A percentile compares a stretch with the other conserved stretches of the same genome.
Conservation (phyloP, 768 basidiomycete genomes). For the Rubroboletus pulcherrimus region DNA sequence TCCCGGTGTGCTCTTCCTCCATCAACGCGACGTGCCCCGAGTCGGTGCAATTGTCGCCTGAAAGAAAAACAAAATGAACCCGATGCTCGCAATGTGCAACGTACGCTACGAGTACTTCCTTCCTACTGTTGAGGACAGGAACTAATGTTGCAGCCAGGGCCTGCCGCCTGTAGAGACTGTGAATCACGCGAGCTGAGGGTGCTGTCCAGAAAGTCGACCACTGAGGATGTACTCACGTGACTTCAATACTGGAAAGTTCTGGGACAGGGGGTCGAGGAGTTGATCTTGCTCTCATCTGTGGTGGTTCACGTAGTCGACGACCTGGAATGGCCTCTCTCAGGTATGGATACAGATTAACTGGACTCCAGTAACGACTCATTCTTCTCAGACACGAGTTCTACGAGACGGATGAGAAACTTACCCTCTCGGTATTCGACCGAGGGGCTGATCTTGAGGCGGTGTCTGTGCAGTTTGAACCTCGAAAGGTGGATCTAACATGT, state of each 20-base stretch:
- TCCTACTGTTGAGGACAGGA: constrained; percentile 44
- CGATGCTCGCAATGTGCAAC: constrained; percentile 50
- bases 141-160: constrained; percentile 41
- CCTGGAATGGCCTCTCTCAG: constrained; percentile 27
- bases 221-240: constrained; percentile 21
- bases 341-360: constrained; percentile 9
- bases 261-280: constrained; percentile 6
- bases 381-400: constrained; percentile 75
- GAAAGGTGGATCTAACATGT: constrained; percentile 44
- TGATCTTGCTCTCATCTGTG: neutral
- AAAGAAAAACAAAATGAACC: constrained; percentile 38
- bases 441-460: constrained; percentile 66
- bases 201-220: constrained; percentile 81
- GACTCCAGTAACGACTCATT: neutral
- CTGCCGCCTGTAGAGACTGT: constrained; percentile 38
- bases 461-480: constrained; percentile 57
- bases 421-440: constrained; percentile 74
- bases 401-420: constrained; percentile 75
- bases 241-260: constrained; percentile 25
- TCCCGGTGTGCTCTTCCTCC: constrained; percentile 35
- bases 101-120: constrained; percentile 46
- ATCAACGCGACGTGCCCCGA: constrained; percentile 48
- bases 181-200: constrained; percentile 35
- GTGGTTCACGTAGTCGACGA: neutral
- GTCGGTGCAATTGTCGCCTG: constrained; percentile 49